A percentile compares a stretch with the other conserved stretches of the same genome.
phyloP scores from a whole-genome alignment of 352 stramenopile species.

The Phytopythium chamaehyphon region DNA sequence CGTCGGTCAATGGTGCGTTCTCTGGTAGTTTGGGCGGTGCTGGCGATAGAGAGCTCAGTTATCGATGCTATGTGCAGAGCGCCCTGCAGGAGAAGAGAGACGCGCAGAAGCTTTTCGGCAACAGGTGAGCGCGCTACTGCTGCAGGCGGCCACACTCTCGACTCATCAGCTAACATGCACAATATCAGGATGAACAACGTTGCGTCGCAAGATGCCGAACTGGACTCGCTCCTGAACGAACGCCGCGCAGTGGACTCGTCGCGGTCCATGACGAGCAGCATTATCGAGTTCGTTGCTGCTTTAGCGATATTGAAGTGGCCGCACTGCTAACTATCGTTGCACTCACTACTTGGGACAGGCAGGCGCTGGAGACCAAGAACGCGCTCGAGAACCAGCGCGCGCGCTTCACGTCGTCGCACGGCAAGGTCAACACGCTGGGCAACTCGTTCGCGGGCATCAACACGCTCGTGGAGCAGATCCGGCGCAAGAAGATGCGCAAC shows the following conservation, averaged over 20 bases:
- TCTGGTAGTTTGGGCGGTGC: too few species aligned
- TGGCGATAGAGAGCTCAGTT: background rate
- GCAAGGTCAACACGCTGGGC: slow-evolving; percentile 82
- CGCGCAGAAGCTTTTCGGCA: slow-evolving; percentile 77
- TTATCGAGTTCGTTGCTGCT: slow-evolving; percentile 56
- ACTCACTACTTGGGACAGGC: slow-evolving; percentile 1
- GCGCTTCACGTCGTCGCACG: slow-evolving; percentile 79
- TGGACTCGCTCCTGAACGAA: slow-evolving; percentile 80
- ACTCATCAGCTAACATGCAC: too few species aligned
- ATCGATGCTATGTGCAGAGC: slow-evolving; percentile 29
- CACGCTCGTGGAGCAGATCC: slow-evolving; percentile 94
- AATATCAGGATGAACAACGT: slow-evolving; percentile 34
- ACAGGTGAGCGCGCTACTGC: slow-evolving; percentile 37
- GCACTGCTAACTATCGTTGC: background rate
- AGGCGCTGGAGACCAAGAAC: slow-evolving; percentile 84
- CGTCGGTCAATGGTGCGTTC: slow-evolving; percentile 73
- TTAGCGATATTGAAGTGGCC: background rate
- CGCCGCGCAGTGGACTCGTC: slow-evolving; percentile 77
- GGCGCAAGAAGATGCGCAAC: slow-evolving; percentile 95
- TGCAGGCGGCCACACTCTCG: too few species aligned
- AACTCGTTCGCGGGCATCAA: slow-evolving; percentile 95
- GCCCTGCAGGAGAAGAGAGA: slow-evolving; percentile 79
- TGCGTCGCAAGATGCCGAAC: slow-evolving; percentile 56
- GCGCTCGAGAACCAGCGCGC: slow-evolving; percentile 89
- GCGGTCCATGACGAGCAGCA: slow-evolving; percentile 73